Evolutionary conservation across 2,329 filamentous ascomycete species (phyloP), one percentile per base, ranked within the genome.

Genomic region (Aspergillus tanneri): DNA sequence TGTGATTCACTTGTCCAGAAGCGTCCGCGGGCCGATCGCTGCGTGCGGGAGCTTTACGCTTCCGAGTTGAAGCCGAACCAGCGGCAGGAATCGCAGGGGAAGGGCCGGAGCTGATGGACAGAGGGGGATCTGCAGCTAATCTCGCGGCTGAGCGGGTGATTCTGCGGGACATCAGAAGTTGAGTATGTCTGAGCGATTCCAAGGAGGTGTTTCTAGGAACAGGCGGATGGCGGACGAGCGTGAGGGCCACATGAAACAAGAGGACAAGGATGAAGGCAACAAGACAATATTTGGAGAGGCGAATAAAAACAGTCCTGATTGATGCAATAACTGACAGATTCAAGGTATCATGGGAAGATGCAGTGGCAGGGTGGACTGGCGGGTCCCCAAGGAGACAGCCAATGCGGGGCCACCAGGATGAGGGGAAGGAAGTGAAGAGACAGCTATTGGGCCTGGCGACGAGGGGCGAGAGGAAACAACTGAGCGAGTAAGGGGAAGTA

Each of bases 131-230:
- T 74, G 88, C 87, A 77, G 88, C 88, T 82, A 89, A 85, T 79
- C 90, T 90, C 77, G 91, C 87, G 73, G 91, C 87, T 66, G 91
- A 93, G 79, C 92, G 90, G 80, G 92, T 96, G 66, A 93, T 85
- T 88, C 91, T 96, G 82, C 85, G 78, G 83, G 88, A 89, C 90
- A 96, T 96, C 85, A 92, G 88, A 86, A 77, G 70, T 56, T 67
- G 66, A 59, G 58, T 62, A 65, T 67, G 56, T 52, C 43, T 19
- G 43, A 38, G 28, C 47, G 47, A 59, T 35, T 28, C 35, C 36
- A 43, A 39, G 27, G 46, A 37, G 43, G 28, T 30, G 43, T 38
- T 52, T 38, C 44, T 46, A 37, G 49, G 39, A 34, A 42, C n/a
- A 49, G 30, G 37, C 47, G 41, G 53, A 35, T n/a, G n/a, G n/a